phyloP scores from a whole-genome alignment of 2,329 filamentous ascomycete species.

The Xylariales sp. region DNA sequence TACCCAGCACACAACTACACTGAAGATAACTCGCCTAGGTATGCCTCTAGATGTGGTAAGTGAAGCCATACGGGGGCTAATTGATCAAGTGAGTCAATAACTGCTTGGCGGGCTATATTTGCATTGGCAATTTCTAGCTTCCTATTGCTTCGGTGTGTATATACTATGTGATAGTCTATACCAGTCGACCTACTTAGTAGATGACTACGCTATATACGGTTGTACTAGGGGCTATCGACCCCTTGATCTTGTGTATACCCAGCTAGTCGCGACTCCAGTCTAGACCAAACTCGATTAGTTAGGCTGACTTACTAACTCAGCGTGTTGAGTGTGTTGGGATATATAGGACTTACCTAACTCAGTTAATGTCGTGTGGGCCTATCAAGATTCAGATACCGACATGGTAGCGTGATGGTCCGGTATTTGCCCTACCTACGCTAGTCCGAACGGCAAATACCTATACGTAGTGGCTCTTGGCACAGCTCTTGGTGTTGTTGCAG shows the following conservation, averaged over 20 bases:
- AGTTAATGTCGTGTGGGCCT: conserved; percentile 5
- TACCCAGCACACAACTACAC: no score
- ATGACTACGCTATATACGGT: neutral
- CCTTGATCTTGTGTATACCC: neutral
- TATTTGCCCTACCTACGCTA: neutral
- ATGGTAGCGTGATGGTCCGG: neutral
- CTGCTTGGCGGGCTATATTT: no score
- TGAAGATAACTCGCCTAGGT: neutral
- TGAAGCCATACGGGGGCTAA: no score
- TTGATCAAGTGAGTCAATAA: no score
- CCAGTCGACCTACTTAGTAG: neutral
- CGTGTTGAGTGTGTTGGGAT: neutral
- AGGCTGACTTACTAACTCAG: neutral
- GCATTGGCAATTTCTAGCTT: no score
- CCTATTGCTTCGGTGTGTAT: neutral
- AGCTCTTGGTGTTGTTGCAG: neutral
- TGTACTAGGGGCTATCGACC: neutral
- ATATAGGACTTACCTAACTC: neutral
- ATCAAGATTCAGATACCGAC: neutral
- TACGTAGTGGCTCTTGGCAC: conserved; percentile 18
- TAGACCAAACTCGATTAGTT: neutral
- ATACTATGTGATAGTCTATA: neutral
- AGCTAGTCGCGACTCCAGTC: neutral
- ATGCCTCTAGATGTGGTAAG: neutral
- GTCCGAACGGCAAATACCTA: conserved; percentile 5